Conservation (phyloP, 2,329 filamentous ascomycete genomes). For the Pyrenophora graminea region DNA sequence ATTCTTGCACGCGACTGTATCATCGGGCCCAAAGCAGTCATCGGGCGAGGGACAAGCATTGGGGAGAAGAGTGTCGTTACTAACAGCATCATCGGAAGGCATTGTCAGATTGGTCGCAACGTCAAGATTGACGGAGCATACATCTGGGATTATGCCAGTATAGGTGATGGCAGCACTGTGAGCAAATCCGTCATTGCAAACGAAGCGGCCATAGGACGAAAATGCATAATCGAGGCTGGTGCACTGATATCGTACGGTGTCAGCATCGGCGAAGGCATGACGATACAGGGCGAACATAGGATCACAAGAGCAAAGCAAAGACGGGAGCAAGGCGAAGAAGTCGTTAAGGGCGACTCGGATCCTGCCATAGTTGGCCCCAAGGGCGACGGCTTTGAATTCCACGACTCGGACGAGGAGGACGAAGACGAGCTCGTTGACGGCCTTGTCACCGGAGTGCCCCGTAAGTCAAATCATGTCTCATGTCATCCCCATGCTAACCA, state of each 20-base stretch:
- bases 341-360: constrained; percentile 49
- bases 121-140: constrained; percentile 79
- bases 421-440: constrained; percentile 59
- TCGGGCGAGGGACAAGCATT: constrained; percentile 77
- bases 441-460: constrained; percentile 42
- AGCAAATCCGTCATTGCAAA: constrained; percentile 76
- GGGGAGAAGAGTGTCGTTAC: constrained; percentile 71
- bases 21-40: constrained; percentile 69
- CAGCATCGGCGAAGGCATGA: constrained; percentile 66
- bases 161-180: constrained; percentile 75
- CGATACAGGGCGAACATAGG: constrained; percentile 48
- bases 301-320: constrained; percentile 55
- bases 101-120: constrained; percentile 84
- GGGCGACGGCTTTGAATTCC: constrained; percentile 65
- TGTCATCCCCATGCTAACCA: constrained; percentile 17
- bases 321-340: constrained; percentile 49
- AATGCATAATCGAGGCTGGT: constrained; percentile 70
- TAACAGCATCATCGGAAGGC: constrained; percentile 79
- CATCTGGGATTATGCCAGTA: constrained; percentile 81
- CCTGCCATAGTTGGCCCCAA: constrained; percentile 59
- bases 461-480: constrained; percentile 26
- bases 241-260: constrained; percentile 81
- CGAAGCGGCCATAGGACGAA: constrained; percentile 70
- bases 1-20: constrained; percentile 72
- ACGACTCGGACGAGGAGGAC: constrained; percentile 63